Evolutionary conservation across 148 eudicot genomes (phyloP), one percentile per base, ranked within the genome.

Genomic region (Simmondsia chinensis): DNA sequence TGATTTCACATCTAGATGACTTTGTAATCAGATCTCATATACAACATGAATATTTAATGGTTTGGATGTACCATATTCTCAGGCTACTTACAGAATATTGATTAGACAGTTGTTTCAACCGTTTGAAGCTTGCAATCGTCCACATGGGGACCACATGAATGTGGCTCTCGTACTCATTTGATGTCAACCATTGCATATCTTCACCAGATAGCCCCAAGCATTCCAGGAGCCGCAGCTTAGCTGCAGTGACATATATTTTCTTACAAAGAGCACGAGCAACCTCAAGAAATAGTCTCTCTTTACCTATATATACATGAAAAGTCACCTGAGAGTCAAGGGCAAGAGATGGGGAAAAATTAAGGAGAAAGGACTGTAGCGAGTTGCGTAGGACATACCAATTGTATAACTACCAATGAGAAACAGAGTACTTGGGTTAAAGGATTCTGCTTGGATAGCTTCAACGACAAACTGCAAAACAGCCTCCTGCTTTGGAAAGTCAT

Each of bases 71-170:
- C 20, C 21, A n/a, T 20, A 33, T 17, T 20, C 11, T 52, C 39
- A 16, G 13, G 26, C 11, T 33, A 50, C 80, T 68, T 64, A 89
- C 97, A 71, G 74, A 47, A 70, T 89, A 89, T 49, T 76, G 87
- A 50, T 49, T 52, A 28, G 95, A 69, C 38, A 85, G 24, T 36
- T 83, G 77, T 56, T 89, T 82, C 60, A 91, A 50, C 59, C 97
- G 57, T 69, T 91, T 91, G 67, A 85, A 82, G 72, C 88, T 91
- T 22, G 88, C 88, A 30, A 91, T 78, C 29, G 85, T 72, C 97
- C 97, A 91, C 94, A 91, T 69, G 30, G 95, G 97, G 35, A 85
- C 97, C 21, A 91, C 79, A 63, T 91, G 97, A 54, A 91, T 85
- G 33, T 91, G 81, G 72, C 88, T 81, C 69, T 91, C 97, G 40